Evolutionary conservation across 106 monocot species (phyloP).

Genomic region (Ottelia alismoides): DNA sequence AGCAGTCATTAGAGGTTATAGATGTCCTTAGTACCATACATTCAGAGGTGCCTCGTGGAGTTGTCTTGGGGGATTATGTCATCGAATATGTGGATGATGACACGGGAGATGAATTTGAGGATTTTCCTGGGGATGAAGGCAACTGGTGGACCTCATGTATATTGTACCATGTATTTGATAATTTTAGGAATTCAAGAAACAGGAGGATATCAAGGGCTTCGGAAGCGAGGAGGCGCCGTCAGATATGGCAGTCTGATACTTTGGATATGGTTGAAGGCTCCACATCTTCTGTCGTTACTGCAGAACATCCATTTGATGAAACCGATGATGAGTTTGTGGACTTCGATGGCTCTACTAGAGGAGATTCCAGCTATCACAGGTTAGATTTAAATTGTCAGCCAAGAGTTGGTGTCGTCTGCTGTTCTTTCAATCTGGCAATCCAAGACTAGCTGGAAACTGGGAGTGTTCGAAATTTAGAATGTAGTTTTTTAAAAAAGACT

Average conservation of each 20-base stretch:
- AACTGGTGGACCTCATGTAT: constrained; percentile 13
- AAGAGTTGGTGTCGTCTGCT: no score
- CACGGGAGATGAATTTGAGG: constrained; percentile 2
- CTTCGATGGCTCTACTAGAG: not conserved
- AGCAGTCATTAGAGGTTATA: no score
- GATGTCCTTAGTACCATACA: no score
- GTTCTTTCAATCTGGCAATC: no score
- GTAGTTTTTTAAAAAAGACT: no score
- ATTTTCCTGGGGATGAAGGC: constrained; percentile 13
- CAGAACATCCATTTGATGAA: constrained; percentile 7
- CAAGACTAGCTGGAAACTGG: no score
- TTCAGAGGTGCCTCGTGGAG: constrained; percentile 2
- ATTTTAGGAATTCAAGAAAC: constrained; percentile 9
- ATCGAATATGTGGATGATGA: constrained; percentile 7
- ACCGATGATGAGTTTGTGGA: constrained; percentile 6
- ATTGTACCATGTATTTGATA: constrained; percentile 7
- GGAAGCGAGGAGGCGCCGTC: not conserved
- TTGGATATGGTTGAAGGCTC: constrained; percentile 1
- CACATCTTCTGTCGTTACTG: constrained; percentile 1
- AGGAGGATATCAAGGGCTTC: not conserved
- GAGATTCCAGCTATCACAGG: constrained; percentile 5
- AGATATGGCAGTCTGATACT: not conserved
- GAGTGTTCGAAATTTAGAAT: no score
- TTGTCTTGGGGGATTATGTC: constrained; percentile 8
- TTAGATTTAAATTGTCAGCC: no score